Evolutionary conservation across 148 eudicot species (phyloP).

Genomic region (Rhododendron vialii): DNA sequence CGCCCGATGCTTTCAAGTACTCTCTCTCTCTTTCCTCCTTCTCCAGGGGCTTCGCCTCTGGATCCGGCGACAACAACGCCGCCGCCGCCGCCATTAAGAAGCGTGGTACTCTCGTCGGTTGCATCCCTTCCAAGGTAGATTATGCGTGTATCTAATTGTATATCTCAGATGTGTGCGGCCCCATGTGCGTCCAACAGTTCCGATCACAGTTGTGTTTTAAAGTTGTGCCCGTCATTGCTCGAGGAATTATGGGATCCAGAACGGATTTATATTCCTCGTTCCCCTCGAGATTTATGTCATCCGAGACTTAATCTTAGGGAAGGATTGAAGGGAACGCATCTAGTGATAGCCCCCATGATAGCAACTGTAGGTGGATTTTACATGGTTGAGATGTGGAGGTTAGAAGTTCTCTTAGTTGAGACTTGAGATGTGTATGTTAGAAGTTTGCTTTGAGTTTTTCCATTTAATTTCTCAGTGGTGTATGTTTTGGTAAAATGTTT

Average conservation of each 20-base stretch:
- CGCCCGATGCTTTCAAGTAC: conserved; percentile 31
- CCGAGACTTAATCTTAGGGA: too few species aligned
- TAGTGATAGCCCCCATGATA: background rate
- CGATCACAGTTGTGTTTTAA: background rate
- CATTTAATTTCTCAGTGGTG: too few species aligned
- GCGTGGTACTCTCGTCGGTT: conserved; percentile 84
- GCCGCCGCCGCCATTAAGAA: conserved; percentile 95
- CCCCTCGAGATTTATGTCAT: background rate
- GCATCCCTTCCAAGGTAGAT: conserved; percentile 85
- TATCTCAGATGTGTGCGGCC: too few species aligned
- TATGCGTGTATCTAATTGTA: background rate
- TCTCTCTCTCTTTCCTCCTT: conserved; percentile 44
- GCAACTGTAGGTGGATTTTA: background rate
- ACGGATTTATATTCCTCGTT: background rate
- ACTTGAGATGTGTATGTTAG: background rate
- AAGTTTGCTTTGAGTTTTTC: too few species aligned
- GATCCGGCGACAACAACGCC: conserved; percentile 63
- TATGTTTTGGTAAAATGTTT: too few species aligned
- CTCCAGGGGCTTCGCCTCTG: conserved; percentile 56
- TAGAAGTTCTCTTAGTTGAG: background rate
- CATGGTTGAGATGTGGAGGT: background rate
- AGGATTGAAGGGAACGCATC: background rate
- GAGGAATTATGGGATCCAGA: background rate
- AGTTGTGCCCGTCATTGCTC: background rate
- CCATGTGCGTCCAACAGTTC: too few species aligned